Evolutionary conservation across 345 rosid genomes (phyloP).

Genomic region (Anacardium occidentale): DNA sequence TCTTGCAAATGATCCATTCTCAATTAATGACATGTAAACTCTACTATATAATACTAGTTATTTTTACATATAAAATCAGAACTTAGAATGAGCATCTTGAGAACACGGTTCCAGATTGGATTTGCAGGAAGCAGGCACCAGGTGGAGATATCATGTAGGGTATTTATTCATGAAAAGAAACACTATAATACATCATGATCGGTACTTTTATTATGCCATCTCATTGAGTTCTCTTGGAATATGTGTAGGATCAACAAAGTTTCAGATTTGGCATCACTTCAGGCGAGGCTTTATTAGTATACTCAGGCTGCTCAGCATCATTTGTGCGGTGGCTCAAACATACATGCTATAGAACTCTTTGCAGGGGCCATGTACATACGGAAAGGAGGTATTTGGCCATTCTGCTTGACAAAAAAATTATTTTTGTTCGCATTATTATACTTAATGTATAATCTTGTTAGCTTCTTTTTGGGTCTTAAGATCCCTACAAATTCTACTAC

Average conservation of each 20-base stretch:
- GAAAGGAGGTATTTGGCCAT: neutral
- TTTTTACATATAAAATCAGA: too few species aligned
- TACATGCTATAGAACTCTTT: neutral
- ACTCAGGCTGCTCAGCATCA: neutral
- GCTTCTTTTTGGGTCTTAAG: too few species aligned
- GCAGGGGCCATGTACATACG: neutral
- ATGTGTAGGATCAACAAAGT: constrained; percentile 35
- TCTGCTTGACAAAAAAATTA: neutral
- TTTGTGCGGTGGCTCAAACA: neutral
- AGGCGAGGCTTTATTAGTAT: constrained; percentile 20
- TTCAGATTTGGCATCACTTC: constrained; percentile 28
- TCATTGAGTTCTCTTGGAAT: neutral
- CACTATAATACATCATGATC: neutral
- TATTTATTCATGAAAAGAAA: neutral
- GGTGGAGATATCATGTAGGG: constrained; percentile 44
- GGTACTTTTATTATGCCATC: neutral
- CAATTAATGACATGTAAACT: too few species aligned
- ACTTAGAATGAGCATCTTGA: constrained; percentile 48
- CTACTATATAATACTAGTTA: too few species aligned
- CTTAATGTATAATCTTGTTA: neutral
- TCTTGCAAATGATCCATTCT: too few species aligned
- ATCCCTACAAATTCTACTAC: too few species aligned
- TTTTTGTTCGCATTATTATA: neutral
- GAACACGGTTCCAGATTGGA: constrained; percentile 52
- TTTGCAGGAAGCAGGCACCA: constrained; percentile 32